Base-by-base conservation (phyloP, 192 early-diverging fungal species). In the Mortierella alpina region DNA sequence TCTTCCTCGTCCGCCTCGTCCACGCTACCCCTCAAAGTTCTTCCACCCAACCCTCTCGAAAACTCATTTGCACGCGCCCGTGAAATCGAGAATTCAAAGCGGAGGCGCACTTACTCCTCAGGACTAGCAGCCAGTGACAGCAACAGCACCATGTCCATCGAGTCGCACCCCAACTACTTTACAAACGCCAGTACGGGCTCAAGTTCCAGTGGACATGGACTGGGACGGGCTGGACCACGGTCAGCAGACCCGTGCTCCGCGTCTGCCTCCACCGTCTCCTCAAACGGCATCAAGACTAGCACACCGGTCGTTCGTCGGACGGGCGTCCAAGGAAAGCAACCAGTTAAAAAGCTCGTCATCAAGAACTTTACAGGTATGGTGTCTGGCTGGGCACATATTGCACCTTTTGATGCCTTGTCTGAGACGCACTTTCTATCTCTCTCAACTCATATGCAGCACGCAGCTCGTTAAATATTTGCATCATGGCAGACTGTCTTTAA, bases 321-420 rank as follows among this genome's bases (percentile, higher is more conserved):
- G 31, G 77, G 70, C 18, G 70, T 80, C 10, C 77, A 80, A 59
- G 77, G 77, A 41, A 84, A 81, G 45, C 77, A 75, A 50, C 82
- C 86, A 40, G 64, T 76, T 5, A 90, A 90, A 69, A 92, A 90
- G 70, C 72, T 92, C 39, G 87, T 91, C 49, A 89, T 92, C 62
- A 88, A 83, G 65, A 82, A 84, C 61, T 88, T 92, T 57, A 91
- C 90, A 83, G 89, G 89, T 88, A 78, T 51, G 7, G 12, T 51
- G 22, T 4, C 7, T 64, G 57, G 10, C 57, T 23, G 41, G 41
- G 41, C 10, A 14, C 12, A 40, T 15, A 18, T 42, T 20, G n/a
- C 31, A 6, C 10, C 9, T 17, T 5, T 17, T 22, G 23, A 45
- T 65, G 18, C 8, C 11, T 6, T 54, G 31, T 31, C 31, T 31